These are phyloP conservation scores for Sporothrix inflata DNA, from an alignment of 2,329 filamentous ascomycete genomes.

Conservation along the genomic window DNA sequence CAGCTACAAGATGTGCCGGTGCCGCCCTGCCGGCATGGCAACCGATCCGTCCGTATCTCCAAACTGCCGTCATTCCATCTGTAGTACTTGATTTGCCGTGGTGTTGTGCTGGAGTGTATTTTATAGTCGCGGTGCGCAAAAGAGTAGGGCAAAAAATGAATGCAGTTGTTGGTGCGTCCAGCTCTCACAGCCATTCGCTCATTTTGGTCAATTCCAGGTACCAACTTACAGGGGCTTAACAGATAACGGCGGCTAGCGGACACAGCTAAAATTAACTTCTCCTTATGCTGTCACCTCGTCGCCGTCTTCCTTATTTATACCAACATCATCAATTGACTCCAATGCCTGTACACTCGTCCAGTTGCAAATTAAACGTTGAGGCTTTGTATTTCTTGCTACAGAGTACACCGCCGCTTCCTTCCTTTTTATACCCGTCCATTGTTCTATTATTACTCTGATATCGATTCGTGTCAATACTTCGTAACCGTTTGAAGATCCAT, in stretches of 20 bases:
- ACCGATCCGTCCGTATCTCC: not conserved
- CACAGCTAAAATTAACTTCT: not conserved
- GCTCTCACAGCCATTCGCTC: not conserved
- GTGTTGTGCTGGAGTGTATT: not conserved
- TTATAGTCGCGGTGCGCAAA: not conserved
- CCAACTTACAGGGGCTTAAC: not conserved
- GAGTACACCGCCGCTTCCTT: not conserved
- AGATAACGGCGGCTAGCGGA: too few relatives aligned
- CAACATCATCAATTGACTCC: not conserved
- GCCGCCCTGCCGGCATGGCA: not conserved
- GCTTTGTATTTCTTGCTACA: not conserved
- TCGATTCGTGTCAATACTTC: slow-evolving; percentile 19
- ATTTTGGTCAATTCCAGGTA: not conserved
- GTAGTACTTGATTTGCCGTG: not conserved
- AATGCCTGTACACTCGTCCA: not conserved
- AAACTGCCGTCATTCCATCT: slow-evolving; percentile 13
- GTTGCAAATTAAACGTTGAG: not conserved
- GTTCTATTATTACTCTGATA: slow-evolving; percentile 19
- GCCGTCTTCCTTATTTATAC: not conserved
- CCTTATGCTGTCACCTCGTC: not conserved
- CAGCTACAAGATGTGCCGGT: not conserved
- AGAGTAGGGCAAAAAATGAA: not conserved
- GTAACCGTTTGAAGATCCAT: slow-evolving; percentile 9
- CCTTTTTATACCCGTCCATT: not conserved
- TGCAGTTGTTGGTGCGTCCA: not conserved